These are phyloP conservation scores for Tolypocladium ovalisporum DNA, from an alignment of 2,329 filamentous ascomycete genomes.

Conservation along the genomic window DNA sequence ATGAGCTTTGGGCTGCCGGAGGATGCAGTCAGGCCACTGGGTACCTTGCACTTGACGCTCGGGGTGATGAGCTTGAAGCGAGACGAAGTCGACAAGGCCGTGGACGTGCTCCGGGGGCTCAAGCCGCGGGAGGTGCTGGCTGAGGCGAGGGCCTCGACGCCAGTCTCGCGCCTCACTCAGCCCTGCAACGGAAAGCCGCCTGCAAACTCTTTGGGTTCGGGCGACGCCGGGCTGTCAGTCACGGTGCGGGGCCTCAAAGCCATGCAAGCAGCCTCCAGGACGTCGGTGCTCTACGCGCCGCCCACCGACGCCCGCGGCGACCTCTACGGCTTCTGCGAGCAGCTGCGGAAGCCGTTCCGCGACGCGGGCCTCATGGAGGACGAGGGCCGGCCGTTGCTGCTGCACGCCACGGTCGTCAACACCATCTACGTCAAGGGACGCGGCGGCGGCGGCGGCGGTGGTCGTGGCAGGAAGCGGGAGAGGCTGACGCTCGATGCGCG, in stretches of 20 bases:
- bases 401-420: constrained; percentile 82
- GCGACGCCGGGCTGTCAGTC: constrained; percentile 22
- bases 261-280: constrained; percentile 47
- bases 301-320: constrained; percentile 42
- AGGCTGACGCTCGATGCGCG: constrained; percentile 42
- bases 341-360: constrained; percentile 42
- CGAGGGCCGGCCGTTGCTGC: constrained; percentile 46
- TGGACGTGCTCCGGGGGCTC: constrained; percentile 26
- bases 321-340: constrained; percentile 46
- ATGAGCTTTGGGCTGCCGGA: constrained; percentile 42
- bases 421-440: constrained; percentile 59
- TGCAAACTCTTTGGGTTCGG: background rate
- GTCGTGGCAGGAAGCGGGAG: constrained; percentile 20
- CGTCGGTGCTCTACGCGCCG: constrained; percentile 54
- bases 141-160: constrained; percentile 7
- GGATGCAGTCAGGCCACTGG: constrained; percentile 62
- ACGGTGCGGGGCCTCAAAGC: constrained; percentile 44
- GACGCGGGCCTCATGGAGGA: constrained; percentile 48
- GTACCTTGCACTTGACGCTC: constrained; percentile 76
- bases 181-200: background rate
- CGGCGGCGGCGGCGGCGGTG: constrained; percentile 12
- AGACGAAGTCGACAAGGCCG: constrained; percentile 31
- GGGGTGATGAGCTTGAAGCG: constrained; percentile 69
- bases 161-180: constrained; percentile 1
- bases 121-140: constrained; percentile 28